phyloP scores from a whole-genome alignment of 305 asterid species.

The Lippia alba region DNA sequence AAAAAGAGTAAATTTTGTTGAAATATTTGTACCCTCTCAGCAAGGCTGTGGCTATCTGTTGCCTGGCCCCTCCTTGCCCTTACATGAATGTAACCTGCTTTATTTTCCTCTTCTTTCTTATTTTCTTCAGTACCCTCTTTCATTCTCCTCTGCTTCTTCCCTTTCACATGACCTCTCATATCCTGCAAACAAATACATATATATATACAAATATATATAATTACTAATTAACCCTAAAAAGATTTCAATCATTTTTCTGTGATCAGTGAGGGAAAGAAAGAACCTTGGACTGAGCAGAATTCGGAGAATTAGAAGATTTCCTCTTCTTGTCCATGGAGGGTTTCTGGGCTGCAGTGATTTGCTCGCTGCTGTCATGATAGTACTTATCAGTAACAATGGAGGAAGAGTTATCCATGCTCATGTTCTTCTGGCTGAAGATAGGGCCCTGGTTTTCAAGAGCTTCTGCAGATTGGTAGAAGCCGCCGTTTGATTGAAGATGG shows the following conservation, averaged over 20 bases:
- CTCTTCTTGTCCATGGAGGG: conserved; percentile 46
- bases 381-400: conserved; percentile 50
- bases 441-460: too few relatives aligned
- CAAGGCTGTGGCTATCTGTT: conserved; percentile 84
- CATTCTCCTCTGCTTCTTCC: conserved; percentile 44
- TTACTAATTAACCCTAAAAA: too few relatives aligned
- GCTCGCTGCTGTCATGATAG: conserved; percentile 16
- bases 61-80: conserved; percentile 96
- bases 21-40: conserved; percentile 48
- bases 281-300: conserved; percentile 67
- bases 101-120: conserved; percentile 30
- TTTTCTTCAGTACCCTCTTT: conserved; percentile 28
- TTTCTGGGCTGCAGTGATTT: too few relatives aligned
- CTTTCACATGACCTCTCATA: conserved; percentile 41
- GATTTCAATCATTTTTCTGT: neutral
- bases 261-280: neutral
- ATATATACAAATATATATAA: too few relatives aligned
- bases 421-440: conserved; percentile 36
- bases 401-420: conserved; percentile 49
- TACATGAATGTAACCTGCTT: conserved; percentile 75
- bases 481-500: conserved; percentile 34
- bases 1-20: too few relatives aligned
- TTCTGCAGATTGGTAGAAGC: conserved; percentile 34
- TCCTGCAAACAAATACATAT: conserved; percentile 34
- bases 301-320: conserved; percentile 43